phyloP scores from a whole-genome alignment of 306 rosid species.

The Gynostemma pentaphyllum region DNA sequence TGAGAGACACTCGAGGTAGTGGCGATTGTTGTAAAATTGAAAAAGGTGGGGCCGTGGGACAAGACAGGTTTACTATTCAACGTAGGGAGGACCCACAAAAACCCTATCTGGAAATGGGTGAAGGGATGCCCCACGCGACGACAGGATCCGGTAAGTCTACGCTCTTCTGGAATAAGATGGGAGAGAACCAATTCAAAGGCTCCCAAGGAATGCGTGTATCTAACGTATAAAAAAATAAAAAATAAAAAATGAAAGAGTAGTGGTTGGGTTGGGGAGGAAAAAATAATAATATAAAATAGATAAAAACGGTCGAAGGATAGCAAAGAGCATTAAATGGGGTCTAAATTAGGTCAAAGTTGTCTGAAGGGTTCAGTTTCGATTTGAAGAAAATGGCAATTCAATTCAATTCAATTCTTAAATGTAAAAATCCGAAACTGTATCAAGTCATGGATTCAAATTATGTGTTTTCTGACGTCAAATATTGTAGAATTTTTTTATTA shows the following conservation, averaged over 20 bases:
- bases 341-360: constrained; percentile 33
- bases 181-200: not conserved
- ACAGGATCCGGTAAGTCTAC: not conserved
- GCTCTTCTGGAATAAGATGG: not conserved
- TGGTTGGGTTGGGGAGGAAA: constrained; percentile 2
- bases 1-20: no score
- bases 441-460: no score
- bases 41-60: constrained; percentile 40
- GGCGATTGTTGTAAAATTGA: no score
- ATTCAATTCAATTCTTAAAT: no score
- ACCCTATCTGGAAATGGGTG: not conserved
- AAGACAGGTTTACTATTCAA: constrained; percentile 36
- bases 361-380: no score
- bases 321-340: constrained; percentile 36
- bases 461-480: no score
- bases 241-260: constrained; percentile 8
- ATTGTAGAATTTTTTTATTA: no score
- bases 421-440: no score
- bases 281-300: no score
- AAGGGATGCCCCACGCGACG: not conserved
- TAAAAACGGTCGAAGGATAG: not conserved
- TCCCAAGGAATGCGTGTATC: constrained; percentile 15
- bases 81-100: constrained; percentile 1
- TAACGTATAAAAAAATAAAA: not conserved
- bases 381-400: no score